phyloP scores from a whole-genome alignment of 495 filamentous ascomycete species.

The Pseudotulostoma volvatum region DNA sequence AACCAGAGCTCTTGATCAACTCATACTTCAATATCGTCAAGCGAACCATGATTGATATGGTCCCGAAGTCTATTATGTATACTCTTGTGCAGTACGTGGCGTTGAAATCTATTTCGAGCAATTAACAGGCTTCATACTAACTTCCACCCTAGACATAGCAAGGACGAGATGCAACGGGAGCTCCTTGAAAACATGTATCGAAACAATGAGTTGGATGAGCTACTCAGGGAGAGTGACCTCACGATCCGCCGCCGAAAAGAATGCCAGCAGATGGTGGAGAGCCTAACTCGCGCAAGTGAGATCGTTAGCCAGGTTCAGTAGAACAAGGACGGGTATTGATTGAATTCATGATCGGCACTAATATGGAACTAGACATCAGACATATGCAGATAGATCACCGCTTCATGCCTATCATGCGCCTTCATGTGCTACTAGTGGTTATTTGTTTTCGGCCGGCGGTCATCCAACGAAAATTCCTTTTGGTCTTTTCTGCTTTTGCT shows the following conservation, averaged over 20 bases:
- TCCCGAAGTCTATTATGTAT: constrained; percentile 98
- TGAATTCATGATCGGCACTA: background rate
- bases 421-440: too few species aligned
- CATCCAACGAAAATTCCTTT: too few species aligned
- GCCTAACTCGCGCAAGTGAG: constrained; percentile 70
- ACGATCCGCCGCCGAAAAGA: constrained; percentile 90
- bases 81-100: constrained; percentile 86
- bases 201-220: constrained; percentile 70
- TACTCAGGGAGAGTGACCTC: constrained; percentile 97
- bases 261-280: constrained; percentile 98
- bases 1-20: constrained; percentile 73
- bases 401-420: too few species aligned
- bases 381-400: too few species aligned
- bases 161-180: constrained; percentile 97
- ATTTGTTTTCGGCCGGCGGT: too few species aligned
- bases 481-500: too few species aligned
- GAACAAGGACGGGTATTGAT: constrained; percentile 2
- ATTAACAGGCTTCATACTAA: background rate
- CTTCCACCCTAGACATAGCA: constrained; percentile 50
- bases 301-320: constrained; percentile 96
- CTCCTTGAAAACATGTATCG: constrained; percentile 97
- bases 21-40: constrained; percentile 98
- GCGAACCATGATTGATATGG: constrained; percentile 99
- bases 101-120: constrained; percentile 16
- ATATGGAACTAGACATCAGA: background rate